phyloP scores from a whole-genome alignment of 768 basidiomycete species.

The Paxillus ammoniavirescens region DNA sequence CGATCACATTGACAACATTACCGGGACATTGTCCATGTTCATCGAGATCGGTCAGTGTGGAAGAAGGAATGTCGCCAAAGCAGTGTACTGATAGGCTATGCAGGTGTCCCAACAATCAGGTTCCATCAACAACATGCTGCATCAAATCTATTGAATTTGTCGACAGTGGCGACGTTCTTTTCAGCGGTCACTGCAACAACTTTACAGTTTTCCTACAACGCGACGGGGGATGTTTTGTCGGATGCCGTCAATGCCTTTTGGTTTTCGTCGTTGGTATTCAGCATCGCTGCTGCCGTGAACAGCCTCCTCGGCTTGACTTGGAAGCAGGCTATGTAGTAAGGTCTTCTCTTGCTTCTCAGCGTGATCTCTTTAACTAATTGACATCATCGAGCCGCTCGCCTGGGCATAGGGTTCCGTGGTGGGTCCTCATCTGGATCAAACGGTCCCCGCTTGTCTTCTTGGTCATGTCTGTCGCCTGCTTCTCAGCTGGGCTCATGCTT shows the following conservation, averaged over 20 bases:
- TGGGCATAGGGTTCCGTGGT: conserved; percentile 55
- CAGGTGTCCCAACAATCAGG: conserved; percentile 54
- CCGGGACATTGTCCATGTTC: conserved; percentile 48
- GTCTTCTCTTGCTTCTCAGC: conserved; percentile 13
- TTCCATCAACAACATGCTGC: conserved; percentile 54
- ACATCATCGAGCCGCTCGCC: conserved; percentile 45
- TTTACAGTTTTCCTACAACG: conserved; percentile 44
- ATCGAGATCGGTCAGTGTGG: conserved; percentile 49
- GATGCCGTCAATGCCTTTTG: conserved; percentile 51
- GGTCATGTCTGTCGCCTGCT: conserved; percentile 80
- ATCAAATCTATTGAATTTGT: conserved; percentile 47
- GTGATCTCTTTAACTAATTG: conserved; percentile 13
- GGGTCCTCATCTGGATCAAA: conserved; percentile 80
- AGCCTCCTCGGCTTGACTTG: conserved; percentile 51
- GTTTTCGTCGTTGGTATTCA: conserved; percentile 56
- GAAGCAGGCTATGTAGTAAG: conserved; percentile 59
- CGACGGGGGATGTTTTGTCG: conserved; percentile 34
- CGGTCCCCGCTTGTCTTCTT: conserved; percentile 80
- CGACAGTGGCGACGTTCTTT: conserved; percentile 55
- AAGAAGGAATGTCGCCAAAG: conserved; percentile 7
- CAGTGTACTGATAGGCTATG: conserved; percentile 28
- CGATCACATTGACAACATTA: conserved; percentile 53
- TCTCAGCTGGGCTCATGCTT: conserved; percentile 73
- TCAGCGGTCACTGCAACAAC: conserved; percentile 52
- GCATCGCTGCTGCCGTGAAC: conserved; percentile 53